Conservation (phyloP, 495 filamentous ascomycete species). For the Trichoderma virens region DNA sequence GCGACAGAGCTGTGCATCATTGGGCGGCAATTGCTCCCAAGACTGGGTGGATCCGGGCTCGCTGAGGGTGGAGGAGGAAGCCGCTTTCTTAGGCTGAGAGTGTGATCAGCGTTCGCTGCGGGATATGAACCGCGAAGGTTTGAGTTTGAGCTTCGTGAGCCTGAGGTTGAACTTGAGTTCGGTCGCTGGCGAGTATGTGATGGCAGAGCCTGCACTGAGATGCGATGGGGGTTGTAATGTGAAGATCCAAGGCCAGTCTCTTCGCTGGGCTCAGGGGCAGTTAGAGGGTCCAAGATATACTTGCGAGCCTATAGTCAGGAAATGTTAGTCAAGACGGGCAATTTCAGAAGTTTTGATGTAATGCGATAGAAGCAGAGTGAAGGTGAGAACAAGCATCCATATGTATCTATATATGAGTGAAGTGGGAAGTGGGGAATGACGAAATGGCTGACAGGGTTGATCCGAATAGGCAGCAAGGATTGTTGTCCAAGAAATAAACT, state of each 20-base stretch:
- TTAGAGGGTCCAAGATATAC: constrained; percentile 52
- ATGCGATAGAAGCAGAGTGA: neutral
- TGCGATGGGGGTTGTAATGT: constrained; percentile 28
- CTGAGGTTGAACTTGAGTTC: neutral
- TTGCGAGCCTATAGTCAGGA: constrained; percentile 36
- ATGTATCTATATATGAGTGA: no score
- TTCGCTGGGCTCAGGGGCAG: constrained; percentile 42
- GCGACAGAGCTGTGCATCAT: no score
- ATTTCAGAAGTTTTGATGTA: neutral
- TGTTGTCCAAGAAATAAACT: no score
- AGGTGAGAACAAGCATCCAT: neutral
- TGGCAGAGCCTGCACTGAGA: neutral
- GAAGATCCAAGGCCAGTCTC: constrained; percentile 45
- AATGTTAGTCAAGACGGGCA: neutral
- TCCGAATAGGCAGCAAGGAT: no score
- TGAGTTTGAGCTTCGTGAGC: no score
- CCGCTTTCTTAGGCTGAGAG: no score
- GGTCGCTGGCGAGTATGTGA: neutral
- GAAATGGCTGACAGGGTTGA: constrained; percentile 15
- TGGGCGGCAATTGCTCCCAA: no score
- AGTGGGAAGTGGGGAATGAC: constrained; percentile 18
- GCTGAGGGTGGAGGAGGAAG: constrained; percentile 31
- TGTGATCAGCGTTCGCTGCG: no score
- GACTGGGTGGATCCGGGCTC: constrained; percentile 24
- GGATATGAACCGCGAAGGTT: no score